Base-by-base conservation (phyloP, 2,329 filamentous ascomycete species). In the Penicillium sp. region DNA sequence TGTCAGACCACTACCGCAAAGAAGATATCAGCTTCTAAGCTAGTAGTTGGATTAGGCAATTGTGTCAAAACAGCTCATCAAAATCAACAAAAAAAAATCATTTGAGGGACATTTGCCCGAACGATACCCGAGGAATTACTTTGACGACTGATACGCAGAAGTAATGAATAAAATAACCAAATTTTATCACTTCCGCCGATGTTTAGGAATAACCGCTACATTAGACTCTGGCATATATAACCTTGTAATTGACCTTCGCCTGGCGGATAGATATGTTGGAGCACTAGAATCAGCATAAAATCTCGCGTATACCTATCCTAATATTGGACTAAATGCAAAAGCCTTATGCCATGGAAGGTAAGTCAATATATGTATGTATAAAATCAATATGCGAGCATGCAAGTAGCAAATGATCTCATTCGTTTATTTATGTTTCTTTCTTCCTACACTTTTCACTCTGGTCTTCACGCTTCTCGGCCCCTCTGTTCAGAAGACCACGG, bases 1-100 rank as follows among this genome's bases (percentile, higher is more conserved):
- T 88, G 32, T 82, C 82, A 31, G 85, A 88, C 64, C 85, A 88
- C 70, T 88, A 88, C 69, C 79, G 82, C 24, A 77, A 79, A 52
- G 84, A 87, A 67, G 85, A 88, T 69, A 81, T 85, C 55, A 82
- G 79, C 58, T 72, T 79, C 29, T 78, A 62, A 60, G 37, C 39
- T 35, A 26, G 34, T 24, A 8, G 11, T 50, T 26, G 34, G 31
- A 37, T 31, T 26, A 45, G 20, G 29, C 32, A 32, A 42, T 31
- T 38, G 46, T 50, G 39, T 49, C 34, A 44, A 24, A 24, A 50
- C 34, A 44, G 14, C n/a, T 32, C 31, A 44, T n/a, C 5, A 32
- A 55, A 50, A 39, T 35, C n/a, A 50, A 43, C 32, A 38, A 53
- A 52, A 38, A 38, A 46, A 38, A 10, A 34, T 24, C n/a, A 48